phyloP scores from a whole-genome alignment of 331 rosid genomes.

The Prunus yedoensis region DNA sequence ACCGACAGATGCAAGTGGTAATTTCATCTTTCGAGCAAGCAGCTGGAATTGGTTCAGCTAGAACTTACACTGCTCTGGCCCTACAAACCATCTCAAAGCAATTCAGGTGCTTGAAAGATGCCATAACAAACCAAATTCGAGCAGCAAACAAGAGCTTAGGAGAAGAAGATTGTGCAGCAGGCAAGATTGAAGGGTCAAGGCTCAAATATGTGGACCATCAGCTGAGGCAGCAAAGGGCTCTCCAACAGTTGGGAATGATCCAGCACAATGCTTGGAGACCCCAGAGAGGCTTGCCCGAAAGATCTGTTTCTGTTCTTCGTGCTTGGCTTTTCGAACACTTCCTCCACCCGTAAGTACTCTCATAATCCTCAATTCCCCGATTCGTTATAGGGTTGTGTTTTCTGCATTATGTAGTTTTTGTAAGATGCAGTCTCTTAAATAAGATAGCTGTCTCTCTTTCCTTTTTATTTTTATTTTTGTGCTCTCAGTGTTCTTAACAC shows the following conservation, averaged over 20 bases:
- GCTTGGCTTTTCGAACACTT: conserved; percentile 99
- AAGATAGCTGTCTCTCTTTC: neutral
- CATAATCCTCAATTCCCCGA: neutral
- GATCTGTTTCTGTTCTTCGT: conserved; percentile 95
- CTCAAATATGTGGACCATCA: conserved; percentile 87
- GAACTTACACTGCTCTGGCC: conserved; percentile 83
- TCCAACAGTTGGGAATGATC: conserved; percentile 92
- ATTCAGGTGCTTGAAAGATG: conserved; percentile 84
- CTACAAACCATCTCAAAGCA: conserved; percentile 86
- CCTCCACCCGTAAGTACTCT: conserved; percentile 86
- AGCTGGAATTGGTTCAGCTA: conserved; percentile 80
- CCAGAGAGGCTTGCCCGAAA: conserved; percentile 92
- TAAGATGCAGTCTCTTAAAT: neutral
- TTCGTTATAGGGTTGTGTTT: neutral
- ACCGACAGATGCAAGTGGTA: conserved; percentile 76
- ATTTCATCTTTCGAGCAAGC: conserved; percentile 74
- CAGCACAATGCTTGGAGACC: conserved; percentile 99
- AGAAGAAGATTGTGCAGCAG: conserved; percentile 66
- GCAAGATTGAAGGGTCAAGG: conserved; percentile 77
- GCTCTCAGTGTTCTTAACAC: neutral
- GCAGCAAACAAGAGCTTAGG: conserved; percentile 74
- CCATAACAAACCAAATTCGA: conserved; percentile 67
- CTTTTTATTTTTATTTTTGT: neutral
- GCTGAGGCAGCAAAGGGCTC: conserved; percentile 81
- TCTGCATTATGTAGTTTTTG: neutral